Evolutionary conservation across 2,329 filamentous ascomycete genomes (phyloP), one percentile per base, ranked within the genome.

Genomic region (Biscogniauxia sp.): DNA sequence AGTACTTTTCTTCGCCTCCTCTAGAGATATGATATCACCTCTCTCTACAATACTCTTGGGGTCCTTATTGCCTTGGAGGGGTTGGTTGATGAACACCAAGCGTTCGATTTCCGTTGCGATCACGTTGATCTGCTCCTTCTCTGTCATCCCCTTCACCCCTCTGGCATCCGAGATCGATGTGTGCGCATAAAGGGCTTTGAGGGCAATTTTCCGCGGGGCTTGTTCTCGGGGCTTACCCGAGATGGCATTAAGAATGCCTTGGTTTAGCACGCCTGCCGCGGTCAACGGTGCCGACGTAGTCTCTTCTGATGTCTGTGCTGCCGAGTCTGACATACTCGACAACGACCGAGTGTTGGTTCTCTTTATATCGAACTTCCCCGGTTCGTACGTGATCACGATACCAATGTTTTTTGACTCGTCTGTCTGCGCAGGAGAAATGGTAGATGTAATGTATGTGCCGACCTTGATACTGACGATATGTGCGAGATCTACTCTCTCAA

Each of bases 381-480:
- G 86, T 63, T 86, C 83, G 73, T 96, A 98, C 13, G 85, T 84
- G 8, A 99, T 78, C 1, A 96, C 84, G 57, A 98, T 85, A 0
- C 95, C 95, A 0, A 96, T 86, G 67, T 98, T 98, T 72, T 85
- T 88, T 56, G 81, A 78, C 73, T 92, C 89, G 66, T 97, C 90
- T 65, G 86, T 85, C 70, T 97, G 91, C 0, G 87, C 82, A 1
- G 88, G 80, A 1, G 92, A 92, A 5, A 97, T 82, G 0, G 92
- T 95, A 2, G 90, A 94, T 0, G 93, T 97, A 70, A 99, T 90
- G 71, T 98, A 99, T 0, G 92, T 89, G 20, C 95, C 95, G 62
- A 88, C 85, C 70, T 88, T 88, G 68, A 99, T 86, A 23, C 83
- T 82, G 1, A 84, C 82, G 41, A 99, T 80, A 60, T 92, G 90